A percentile compares a stretch with the other conserved stretches of the same genome.
Conservation (phyloP, 106 monocot genomes). For the Cymbidium sinense region DNA sequence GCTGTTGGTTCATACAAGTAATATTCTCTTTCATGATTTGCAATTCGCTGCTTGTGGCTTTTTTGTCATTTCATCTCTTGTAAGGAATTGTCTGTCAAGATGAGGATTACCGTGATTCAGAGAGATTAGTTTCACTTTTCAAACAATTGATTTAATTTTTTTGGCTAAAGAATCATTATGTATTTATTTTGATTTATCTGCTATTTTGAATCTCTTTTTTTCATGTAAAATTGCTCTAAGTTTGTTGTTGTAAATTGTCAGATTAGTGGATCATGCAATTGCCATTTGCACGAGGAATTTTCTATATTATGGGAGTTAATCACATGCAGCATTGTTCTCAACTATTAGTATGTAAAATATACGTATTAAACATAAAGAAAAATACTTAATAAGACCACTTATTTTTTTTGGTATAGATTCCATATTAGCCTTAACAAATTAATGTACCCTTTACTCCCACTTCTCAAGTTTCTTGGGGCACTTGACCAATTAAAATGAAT, state of each 20-base stretch:
- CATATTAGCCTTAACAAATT: background rate
- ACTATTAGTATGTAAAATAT: background rate
- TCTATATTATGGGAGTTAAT: background rate
- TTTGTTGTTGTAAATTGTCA: background rate
- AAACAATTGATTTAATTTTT: background rate
- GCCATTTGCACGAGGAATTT: background rate
- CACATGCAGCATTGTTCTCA: background rate
- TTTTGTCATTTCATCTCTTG: background rate
- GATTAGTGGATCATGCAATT: background rate
- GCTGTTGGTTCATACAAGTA: constrained; percentile 99
- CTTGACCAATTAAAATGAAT: background rate
- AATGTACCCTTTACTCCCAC: too few relatives aligned
- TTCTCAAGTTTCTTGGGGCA: background rate
- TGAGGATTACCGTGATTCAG: background rate
- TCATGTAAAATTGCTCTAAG: background rate
- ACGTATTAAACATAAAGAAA: background rate
- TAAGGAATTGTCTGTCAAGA: background rate
- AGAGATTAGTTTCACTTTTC: background rate
- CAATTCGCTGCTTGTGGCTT: background rate
- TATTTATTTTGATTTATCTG: background rate
- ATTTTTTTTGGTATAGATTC: background rate
- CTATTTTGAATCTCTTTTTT: background rate
- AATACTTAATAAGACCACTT: background rate
- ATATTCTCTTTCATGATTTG: background rate
- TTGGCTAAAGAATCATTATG: background rate